phyloP scores from a whole-genome alignment of 495 filamentous ascomycete genomes.

The Aspergillus ostianus region DNA sequence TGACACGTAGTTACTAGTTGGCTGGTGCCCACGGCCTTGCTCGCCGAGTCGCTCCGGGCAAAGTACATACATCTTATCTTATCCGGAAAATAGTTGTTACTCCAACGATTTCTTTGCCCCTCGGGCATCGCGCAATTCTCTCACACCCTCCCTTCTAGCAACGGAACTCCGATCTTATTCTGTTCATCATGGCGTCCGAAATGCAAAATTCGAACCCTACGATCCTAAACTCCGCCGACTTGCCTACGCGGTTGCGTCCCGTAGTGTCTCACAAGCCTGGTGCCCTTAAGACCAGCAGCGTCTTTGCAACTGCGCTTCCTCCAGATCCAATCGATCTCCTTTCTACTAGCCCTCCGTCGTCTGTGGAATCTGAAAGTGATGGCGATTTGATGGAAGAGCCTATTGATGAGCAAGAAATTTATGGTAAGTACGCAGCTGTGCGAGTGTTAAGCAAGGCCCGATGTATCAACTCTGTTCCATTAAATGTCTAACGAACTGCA shows the following conservation, averaged over 20 bases:
- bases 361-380: constrained; percentile 47
- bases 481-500: constrained; percentile 10
- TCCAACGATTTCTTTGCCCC: background rate
- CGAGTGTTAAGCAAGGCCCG: no score
- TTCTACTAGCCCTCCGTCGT: constrained; percentile 30
- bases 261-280: constrained; percentile 42
- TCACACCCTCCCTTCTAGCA: background rate
- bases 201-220: constrained; percentile 93
- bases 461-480: background rate
- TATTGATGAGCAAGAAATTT: constrained; percentile 96
- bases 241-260: constrained; percentile 73
- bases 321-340: constrained; percentile 56
- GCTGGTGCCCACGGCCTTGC: no score
- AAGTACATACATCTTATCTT: background rate
- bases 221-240: constrained; percentile 83
- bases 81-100: background rate
- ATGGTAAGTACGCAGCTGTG: constrained; percentile 55
- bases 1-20: no score
- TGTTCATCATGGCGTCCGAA: constrained; percentile 38
- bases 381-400: constrained; percentile 69
- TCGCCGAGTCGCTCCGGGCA: no score
- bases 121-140: background rate
- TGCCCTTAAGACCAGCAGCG: constrained; percentile 29
- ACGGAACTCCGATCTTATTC: background rate
- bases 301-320: constrained; percentile 46